Evolutionary conservation across 345 rosid species (phyloP), one percentile per base, ranked within the genome.

Genomic region (Arabis hirsuta): DNA sequence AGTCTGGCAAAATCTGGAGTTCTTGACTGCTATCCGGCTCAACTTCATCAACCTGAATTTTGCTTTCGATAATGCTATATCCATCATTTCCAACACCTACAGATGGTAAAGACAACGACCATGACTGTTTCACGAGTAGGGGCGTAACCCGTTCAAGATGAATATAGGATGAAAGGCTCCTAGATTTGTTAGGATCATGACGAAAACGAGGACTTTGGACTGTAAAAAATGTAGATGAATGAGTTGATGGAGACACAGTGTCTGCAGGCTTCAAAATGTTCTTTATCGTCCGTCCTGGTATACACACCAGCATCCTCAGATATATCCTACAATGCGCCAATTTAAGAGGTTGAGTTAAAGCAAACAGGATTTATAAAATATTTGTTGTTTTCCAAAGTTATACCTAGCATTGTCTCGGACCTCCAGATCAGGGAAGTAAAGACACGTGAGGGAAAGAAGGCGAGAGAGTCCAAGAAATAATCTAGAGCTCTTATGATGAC

Each of bases 351-450:
- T 63, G 32, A 41, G 55, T 24, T 44, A 55, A 55, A 4, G 34
- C 53, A 70, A 57, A 55, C n/a, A n/a, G 3, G 22, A 64, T 46
- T 50, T n/a, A 45, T n/a, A 58, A 46, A 39, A 24, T 57, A n/a
- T 69, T 16, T 19, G 22, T 46, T 58, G 39, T 50, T 41, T 62
- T 47, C 36, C 61, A 69, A 27, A 69, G 63, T 34, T 75, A 67
- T 78, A 94, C 98, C 98, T 89, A 65, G 96, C 97, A 69, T 79
- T 81, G 81, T 91, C 99, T 20, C 99, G 90, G 65, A 91, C 96
- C 81, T 95, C 99, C 76, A 95, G 76, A 76, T 95, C 97, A 48
- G 99, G 99, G 76, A 87, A 91, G 78, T 88, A 89, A 38, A 89
- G 90, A 86, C 96, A 95, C 60, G 80, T 81, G 77, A 89, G 89